phyloP scores from a whole-genome alignment of 108 stramenopile genomes.

The Epipyxis sp. region DNA sequence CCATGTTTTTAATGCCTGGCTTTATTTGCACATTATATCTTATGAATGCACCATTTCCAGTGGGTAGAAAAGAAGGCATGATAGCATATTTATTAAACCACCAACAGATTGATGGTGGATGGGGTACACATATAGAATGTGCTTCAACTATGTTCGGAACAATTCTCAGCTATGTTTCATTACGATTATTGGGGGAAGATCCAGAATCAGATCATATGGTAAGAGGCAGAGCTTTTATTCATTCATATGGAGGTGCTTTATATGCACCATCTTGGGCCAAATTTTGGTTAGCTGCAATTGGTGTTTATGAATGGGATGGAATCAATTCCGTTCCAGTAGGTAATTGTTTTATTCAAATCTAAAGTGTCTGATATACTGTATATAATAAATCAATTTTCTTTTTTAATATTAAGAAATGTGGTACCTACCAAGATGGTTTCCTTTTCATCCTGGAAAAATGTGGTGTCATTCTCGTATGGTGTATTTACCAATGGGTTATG shows the following conservation, averaged over 20 bases:
- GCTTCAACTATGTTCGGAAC: conserved; percentile 97
- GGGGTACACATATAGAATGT: conserved; percentile 97
- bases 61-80: conserved; percentile 54
- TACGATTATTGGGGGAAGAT: conserved; percentile 72
- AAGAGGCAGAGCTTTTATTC: conserved; percentile 62
- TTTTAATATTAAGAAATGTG: conserved; percentile 95
- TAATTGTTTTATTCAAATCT: no score
- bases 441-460: conserved; percentile 93
- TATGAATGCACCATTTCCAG: conserved; percentile 61
- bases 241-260: conserved; percentile 79
- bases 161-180: conserved; percentile 77
- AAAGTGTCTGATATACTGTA: background rate
- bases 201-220: conserved; percentile 42
- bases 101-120: conserved; percentile 95
- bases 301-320: conserved; percentile 81
- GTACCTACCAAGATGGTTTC: conserved; percentile 94
- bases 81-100: conserved; percentile 79
- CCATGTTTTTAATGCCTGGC: conserved; percentile 94
- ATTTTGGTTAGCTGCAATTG: conserved; percentile 91
- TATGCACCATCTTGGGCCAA: conserved; percentile 94
- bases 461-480: conserved; percentile 99
- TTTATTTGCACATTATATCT: conserved; percentile 77
- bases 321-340: conserved; percentile 16
- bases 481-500: conserved; percentile 90
- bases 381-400: conserved; percentile 70